Conservation (phyloP, 1,284 basidiomycete species). For the Papiliotrema terrestris region DNA sequence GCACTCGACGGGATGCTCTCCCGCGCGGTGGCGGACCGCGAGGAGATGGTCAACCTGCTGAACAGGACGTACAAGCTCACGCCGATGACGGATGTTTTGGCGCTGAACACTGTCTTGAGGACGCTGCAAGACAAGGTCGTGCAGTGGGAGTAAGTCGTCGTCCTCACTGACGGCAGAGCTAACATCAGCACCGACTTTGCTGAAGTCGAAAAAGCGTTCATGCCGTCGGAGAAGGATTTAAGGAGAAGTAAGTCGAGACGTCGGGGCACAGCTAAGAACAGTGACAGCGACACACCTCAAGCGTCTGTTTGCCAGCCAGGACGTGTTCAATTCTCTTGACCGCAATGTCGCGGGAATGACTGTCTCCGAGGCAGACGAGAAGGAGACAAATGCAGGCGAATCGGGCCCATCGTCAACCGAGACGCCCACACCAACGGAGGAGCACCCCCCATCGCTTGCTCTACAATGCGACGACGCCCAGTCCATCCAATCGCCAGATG, state of each 20-base stretch:
- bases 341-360: slow-evolving; percentile 52
- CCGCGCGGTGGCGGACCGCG: slow-evolving; percentile 68
- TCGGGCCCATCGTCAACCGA: background rate
- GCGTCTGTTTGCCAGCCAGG: slow-evolving; percentile 54
- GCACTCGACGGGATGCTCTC: slow-evolving; percentile 56
- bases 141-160: slow-evolving; percentile 67
- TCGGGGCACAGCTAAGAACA: slow-evolving; percentile 2
- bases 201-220: slow-evolving; percentile 55
- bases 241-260: slow-evolving; percentile 29
- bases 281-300: slow-evolving; percentile 51
- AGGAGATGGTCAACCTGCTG: slow-evolving; percentile 70
- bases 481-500: background rate
- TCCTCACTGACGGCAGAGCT: slow-evolving; percentile 1
- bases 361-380: slow-evolving; percentile 75
- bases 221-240: slow-evolving; percentile 50
- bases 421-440: slow-evolving; percentile 11
- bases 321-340: slow-evolving; percentile 44
- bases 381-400: slow-evolving; percentile 28
- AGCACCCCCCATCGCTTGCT: background rate
- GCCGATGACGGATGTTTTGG: slow-evolving; percentile 76
- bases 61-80: slow-evolving; percentile 78
- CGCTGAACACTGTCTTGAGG: slow-evolving; percentile 80
- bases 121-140: slow-evolving; percentile 90
- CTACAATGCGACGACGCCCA: no score
- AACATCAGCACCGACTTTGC: slow-evolving; percentile 48